Evolutionary conservation across 495 filamentous ascomycete genomes (phyloP).

Genomic region (Xylaria telfairii): DNA sequence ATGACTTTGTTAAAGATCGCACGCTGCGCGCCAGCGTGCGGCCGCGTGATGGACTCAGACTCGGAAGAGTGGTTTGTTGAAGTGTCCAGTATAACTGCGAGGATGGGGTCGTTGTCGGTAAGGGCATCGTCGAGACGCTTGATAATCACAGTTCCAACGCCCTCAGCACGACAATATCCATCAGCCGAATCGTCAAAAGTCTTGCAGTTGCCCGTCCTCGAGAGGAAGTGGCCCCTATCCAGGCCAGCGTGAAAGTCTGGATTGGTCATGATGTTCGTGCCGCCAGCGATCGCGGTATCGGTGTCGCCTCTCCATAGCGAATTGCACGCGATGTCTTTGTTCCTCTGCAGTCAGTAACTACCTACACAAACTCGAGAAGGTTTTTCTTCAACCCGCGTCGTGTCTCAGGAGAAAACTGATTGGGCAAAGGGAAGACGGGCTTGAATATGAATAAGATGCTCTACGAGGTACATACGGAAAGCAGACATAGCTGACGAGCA

Average conservation of each 20-base stretch:
- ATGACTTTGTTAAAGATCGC: conserved; percentile 64
- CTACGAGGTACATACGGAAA: too few relatives aligned
- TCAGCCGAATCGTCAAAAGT: conserved; percentile 45
- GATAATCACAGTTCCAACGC: conserved; percentile 50
- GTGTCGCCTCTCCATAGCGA: conserved; percentile 72
- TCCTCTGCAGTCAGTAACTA: too few relatives aligned
- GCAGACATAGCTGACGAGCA: conserved; percentile 54
- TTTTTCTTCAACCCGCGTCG: too few relatives aligned
- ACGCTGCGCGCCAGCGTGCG: conserved; percentile 65
- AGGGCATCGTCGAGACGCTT: conserved; percentile 56
- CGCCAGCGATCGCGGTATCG: conserved; percentile 67
- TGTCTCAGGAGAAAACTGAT: too few relatives aligned
- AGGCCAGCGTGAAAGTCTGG: conserved; percentile 73
- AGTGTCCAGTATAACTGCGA: conserved; percentile 45
- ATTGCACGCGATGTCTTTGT: conserved; percentile 54
- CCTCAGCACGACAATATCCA: conserved; percentile 63
- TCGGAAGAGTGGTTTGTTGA: conserved; percentile 53
- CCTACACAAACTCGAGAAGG: too few relatives aligned
- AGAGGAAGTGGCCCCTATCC: conserved; percentile 46
- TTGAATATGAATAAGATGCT: too few relatives aligned
- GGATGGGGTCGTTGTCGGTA: conserved; percentile 54
- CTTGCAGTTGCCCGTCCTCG: conserved; percentile 37
- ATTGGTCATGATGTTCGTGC: conserved; percentile 68
- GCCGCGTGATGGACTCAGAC: conserved; percentile 66
- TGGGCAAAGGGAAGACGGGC: too few relatives aligned